These are phyloP conservation scores for Fusarium hainanense DNA, from an alignment of 2,329 filamentous ascomycete species.

Conservation along the genomic window DNA sequence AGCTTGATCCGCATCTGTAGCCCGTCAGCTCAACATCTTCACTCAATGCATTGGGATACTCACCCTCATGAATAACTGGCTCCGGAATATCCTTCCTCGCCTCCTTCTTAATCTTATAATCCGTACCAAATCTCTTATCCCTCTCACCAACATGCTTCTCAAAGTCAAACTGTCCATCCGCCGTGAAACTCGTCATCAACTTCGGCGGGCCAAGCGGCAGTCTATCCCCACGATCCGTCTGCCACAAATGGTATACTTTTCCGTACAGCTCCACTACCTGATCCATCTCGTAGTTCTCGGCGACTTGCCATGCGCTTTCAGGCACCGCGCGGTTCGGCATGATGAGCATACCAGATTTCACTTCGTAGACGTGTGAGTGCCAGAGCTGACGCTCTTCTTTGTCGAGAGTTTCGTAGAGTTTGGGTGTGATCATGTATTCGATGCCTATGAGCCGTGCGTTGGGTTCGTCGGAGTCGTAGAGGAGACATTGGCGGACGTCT, in stretches of 20 bases:
- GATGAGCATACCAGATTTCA: slow-evolving; percentile 82
- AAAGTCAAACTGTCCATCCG: slow-evolving; percentile 61
- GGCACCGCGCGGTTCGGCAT: slow-evolving; percentile 75
- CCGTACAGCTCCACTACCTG: slow-evolving; percentile 80
- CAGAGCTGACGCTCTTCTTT: slow-evolving; percentile 77
- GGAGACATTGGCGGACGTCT: slow-evolving; percentile 85
- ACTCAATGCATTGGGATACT: neutral
- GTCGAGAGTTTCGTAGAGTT: slow-evolving; percentile 74
- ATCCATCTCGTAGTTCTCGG: slow-evolving; percentile 85
- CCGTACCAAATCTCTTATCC: slow-evolving; percentile 58
- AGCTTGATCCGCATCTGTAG: slow-evolving; percentile 39
- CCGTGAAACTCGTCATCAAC: slow-evolving; percentile 66
- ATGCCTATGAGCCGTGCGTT: slow-evolving; percentile 82
- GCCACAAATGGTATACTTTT: slow-evolving; percentile 89
- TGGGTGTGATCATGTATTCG: slow-evolving; percentile 86
- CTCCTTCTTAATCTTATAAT: slow-evolving; percentile 59
- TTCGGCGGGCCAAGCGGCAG: slow-evolving; percentile 64
- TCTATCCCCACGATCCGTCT: slow-evolving; percentile 77
- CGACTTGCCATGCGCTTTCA: slow-evolving; percentile 74
- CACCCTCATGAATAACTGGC: slow-evolving; percentile 57
- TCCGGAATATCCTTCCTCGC: slow-evolving; percentile 55
- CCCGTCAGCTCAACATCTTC: too few relatives aligned
- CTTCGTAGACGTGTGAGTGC: slow-evolving; percentile 82
- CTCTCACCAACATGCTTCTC: slow-evolving; percentile 56
- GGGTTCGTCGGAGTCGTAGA: slow-evolving; percentile 78